Conservation (phyloP, 2,329 filamentous ascomycete genomes). For the Arthroderma sp. region DNA sequence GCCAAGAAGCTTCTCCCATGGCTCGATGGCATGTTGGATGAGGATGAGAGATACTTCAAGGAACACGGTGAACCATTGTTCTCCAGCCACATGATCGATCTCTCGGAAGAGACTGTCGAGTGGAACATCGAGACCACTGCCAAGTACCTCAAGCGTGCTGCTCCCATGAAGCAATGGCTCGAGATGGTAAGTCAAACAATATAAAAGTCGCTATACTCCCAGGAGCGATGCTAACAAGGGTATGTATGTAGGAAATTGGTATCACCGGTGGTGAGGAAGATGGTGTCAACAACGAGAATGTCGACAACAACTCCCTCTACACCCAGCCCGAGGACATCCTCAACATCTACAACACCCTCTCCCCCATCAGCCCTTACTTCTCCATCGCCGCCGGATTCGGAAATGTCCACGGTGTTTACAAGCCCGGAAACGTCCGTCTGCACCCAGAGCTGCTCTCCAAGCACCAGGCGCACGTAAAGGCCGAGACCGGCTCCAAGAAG, state of each 20-base stretch:
- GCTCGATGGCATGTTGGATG: slow-evolving; percentile 91
- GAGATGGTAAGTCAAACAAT: slow-evolving; percentile 59
- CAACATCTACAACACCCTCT: slow-evolving; percentile 75
- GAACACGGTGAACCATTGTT: slow-evolving; percentile 81
- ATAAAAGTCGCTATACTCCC: not conserved
- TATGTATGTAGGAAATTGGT: slow-evolving; percentile 51
- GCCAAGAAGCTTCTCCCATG: slow-evolving; percentile 98
- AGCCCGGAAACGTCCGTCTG: slow-evolving; percentile 92
- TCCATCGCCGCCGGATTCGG: slow-evolving; percentile 96
- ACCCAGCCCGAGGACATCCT: slow-evolving; percentile 96
- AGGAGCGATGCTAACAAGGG: not conserved
- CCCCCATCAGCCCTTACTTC: slow-evolving; percentile 85
- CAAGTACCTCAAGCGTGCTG: slow-evolving; percentile 84
- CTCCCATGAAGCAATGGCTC: slow-evolving; percentile 96
- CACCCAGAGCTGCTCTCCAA: slow-evolving; percentile 91
- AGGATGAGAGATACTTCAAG: slow-evolving; percentile 94
- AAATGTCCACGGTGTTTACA: slow-evolving; percentile 98
- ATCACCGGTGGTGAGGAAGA: slow-evolving; percentile 97
- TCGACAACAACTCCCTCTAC: slow-evolving; percentile 95
- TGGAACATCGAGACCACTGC: slow-evolving; percentile 88
- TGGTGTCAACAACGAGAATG: slow-evolving; percentile 95
- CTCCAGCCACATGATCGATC: slow-evolving; percentile 96
- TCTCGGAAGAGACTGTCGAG: slow-evolving; percentile 80
- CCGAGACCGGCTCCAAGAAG: slow-evolving; percentile 56
- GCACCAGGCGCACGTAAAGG: slow-evolving; percentile 85